Evolutionary conservation across 1,284 basidiomycete species (phyloP).

Genomic region (Marasmius fiardii): DNA sequence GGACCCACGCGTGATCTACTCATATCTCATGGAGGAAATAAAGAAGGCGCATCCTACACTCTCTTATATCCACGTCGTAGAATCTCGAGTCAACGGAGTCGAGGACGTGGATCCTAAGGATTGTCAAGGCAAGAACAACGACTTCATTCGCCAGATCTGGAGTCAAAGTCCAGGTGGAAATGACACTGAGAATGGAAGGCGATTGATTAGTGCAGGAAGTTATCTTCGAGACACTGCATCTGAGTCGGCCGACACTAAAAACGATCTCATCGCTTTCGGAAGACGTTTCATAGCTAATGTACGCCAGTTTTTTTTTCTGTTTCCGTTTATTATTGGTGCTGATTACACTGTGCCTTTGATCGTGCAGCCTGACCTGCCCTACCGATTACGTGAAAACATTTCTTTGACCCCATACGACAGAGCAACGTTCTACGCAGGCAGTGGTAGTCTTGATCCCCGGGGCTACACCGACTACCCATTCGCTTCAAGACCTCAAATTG

Average conservation of each 20-base stretch:
- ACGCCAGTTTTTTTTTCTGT: constrained; percentile 9
- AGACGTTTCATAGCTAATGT: constrained; percentile 42
- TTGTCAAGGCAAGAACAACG: neutral
- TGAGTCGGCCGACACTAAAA: constrained; percentile 14
- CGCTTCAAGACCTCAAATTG: too few species aligned
- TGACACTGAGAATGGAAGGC: neutral
- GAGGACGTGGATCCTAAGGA: neutral
- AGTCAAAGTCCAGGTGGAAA: constrained; percentile 7
- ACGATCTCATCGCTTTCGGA: constrained; percentile 38
- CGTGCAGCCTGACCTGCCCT: neutral
- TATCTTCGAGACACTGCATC: constrained; percentile 7
- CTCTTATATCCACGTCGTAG: constrained; percentile 1
- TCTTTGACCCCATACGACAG: too few species aligned
- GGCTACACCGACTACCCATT: too few species aligned
- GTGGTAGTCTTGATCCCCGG: too few species aligned
- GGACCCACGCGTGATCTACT: neutral
- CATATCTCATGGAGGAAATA: neutral
- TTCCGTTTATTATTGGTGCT: neutral
- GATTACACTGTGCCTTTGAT: too few species aligned
- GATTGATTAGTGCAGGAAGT: constrained; percentile 4
- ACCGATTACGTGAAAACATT: neutral
- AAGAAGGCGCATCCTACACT: neutral
- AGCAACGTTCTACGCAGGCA: too few species aligned
- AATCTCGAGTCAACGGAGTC: constrained; percentile 1
- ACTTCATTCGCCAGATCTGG: neutral